Percentiles rank a stretch among this genome's conserved stretches.
Conservation (phyloP, 768 basidiomycete genomes). For the Termitomyces sp. region DNA sequence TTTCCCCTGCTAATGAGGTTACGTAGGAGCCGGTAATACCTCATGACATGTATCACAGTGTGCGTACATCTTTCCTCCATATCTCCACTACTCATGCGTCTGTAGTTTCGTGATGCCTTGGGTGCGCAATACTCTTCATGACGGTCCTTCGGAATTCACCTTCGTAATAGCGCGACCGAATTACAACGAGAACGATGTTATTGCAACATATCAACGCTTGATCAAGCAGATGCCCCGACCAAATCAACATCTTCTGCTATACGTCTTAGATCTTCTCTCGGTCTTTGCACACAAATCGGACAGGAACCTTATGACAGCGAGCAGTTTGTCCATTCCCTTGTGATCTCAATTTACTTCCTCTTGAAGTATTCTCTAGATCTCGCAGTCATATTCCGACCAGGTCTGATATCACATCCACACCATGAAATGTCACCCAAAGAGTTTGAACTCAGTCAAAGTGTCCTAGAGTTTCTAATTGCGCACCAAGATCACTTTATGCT, state of each 20-base stretch:
- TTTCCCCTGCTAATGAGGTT: slow-evolving; percentile 6
- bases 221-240: slow-evolving; percentile 82
- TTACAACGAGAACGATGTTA: slow-evolving; percentile 66
- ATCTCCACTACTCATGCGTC: slow-evolving; percentile 11
- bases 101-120: slow-evolving; percentile 75
- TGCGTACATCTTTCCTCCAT: slow-evolving; percentile 35
- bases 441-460: slow-evolving; percentile 83
- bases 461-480: slow-evolving; percentile 94
- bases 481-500: slow-evolving; percentile 96
- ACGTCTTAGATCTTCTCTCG: slow-evolving; percentile 92
- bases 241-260: slow-evolving; percentile 95
- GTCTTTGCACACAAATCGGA: slow-evolving; percentile 91
- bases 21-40: slow-evolving; percentile 92
- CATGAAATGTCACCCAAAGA: slow-evolving; percentile 86
- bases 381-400: slow-evolving; percentile 96
- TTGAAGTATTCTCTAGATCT: slow-evolving; percentile 54
- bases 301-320: slow-evolving; percentile 93
- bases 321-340: slow-evolving; percentile 56
- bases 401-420: slow-evolving; percentile 82
- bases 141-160: not conserved
- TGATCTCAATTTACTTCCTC: not conserved
- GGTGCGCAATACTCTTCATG: slow-evolving; percentile 37
- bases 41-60: slow-evolving; percentile 80
- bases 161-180: slow-evolving; percentile 56
- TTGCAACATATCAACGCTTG: slow-evolving; percentile 77